Evolutionary conservation across 805 yeast species (phyloP), one percentile per base, ranked within the genome.

Genomic region (Wickerhamiella qilinensis): DNA sequence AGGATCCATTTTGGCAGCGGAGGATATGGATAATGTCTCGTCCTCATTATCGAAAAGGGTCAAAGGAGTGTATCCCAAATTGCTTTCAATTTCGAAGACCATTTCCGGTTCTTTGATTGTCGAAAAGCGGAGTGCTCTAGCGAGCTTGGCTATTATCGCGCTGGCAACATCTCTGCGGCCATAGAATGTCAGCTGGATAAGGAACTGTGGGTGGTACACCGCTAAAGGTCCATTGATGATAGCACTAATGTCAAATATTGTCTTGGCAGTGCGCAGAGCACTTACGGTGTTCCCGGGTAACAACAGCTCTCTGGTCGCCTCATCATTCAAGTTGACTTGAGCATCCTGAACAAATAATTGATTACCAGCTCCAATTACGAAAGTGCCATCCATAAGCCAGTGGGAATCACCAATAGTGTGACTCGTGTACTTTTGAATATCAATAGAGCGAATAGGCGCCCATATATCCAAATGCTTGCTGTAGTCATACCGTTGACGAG

Each of bases 171-270:
- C 58, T 11, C 68, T 43, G 43, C 78, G 76, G 24, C 75, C 78
- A 46, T 72, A 68, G 49, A 78, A 77, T 18, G 86, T 55, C 2
- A 77, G 63, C 55, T 86, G 96, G 34, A 85, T 77, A 35, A 86
- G 57, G 39, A 84, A 69, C 55, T 88, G 97, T 0, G 97, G 97
- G 51, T 88, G 96, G 49, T 82, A 86, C 1, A 84, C 59, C 0
- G 96, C 95, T 12, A 86, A 57, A 0, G 93, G 91, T 24, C 96
- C 96, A 58, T 86, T 86, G 39, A 86, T 59, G 3, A 85, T 76
- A 14, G 82, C 63, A 36, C 78, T 80, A 41, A 86, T 63, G 47
- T 77, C 79, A 42, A 81, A 68, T 2, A 86, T 68, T 19, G 57
- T 56, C 33, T 37, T 4, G 30, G 46, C 34, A 25, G 37, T 20